Evolutionary conservation across 2,329 filamentous ascomycete genomes (phyloP), one percentile per base, ranked within the genome.

Genomic region (Fusarium secorum): DNA sequence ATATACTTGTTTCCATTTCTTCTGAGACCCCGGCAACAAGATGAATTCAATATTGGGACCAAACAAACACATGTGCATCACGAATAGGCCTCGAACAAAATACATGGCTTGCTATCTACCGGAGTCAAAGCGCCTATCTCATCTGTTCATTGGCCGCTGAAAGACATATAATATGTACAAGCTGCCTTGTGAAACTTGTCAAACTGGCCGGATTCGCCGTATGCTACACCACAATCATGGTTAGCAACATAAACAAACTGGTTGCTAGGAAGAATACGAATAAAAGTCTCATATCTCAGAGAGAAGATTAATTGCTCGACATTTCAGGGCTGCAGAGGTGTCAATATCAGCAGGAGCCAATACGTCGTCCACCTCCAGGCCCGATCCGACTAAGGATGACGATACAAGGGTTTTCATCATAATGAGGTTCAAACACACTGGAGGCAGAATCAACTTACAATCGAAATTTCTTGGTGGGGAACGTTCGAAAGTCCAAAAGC

Each of bases 381-480:
- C 70, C 66, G 78, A 81, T 97, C 90, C 88, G 94, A 86, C 93
- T 97, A 97, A 97, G 94, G 94, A 97, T 97, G 94, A 97, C 93
- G 92, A 94, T 95, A 94, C 75, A 68, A 83, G 87, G 81, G 81
- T 85, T 94, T 90, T 96, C 94, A 95, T 97, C 94, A 95, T 91
- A 66, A 67, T 69, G 64, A 66, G 70, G 53, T 20, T 32, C 55
- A 44, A n/a, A 36, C 22, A 10, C 48, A 58, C 49, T 35, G 9
- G 5, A 46, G 35, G 58, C 44, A 46, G 9, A 24, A 52, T 51
- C 48, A 48, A 69, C 70, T 68, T 64, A 75, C 74, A 54, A 18
- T 36, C 17, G 24, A 28, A 14, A n/a, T 59, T 20, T 52, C 22
- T 38, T 26, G 14, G 18, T 26, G 32, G 48, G 52, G 15, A 26